phyloP scores from a whole-genome alignment of 495 filamentous ascomycete species.

The Lophiotrema nucula region DNA sequence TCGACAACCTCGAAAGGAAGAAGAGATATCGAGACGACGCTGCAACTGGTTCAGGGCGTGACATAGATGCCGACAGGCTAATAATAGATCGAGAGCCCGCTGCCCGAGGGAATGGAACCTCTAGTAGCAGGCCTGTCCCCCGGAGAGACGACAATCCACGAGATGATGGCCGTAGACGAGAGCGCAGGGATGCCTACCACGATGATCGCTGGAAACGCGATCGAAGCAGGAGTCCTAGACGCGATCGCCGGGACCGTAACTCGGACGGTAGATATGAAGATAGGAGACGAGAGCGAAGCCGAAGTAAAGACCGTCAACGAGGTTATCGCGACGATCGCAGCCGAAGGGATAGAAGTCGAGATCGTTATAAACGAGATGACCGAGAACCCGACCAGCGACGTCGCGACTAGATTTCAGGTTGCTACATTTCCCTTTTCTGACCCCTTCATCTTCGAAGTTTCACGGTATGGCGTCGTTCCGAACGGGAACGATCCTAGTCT shows the following conservation, averaged over 20 bases:
- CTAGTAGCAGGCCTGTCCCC: neutral
- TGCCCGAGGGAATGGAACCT: conserved; percentile 1
- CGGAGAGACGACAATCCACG: neutral
- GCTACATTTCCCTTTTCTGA: neutral
- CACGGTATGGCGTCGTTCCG: too few relatives aligned
- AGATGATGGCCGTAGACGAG: conserved; percentile 15
- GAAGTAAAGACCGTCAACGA: conserved; percentile 27
- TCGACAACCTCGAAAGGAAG: conserved; percentile 81
- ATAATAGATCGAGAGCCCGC: conserved; percentile 71
- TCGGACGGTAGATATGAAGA: conserved; percentile 25
- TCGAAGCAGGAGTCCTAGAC: conserved; percentile 54
- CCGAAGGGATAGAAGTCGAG: conserved; percentile 32
- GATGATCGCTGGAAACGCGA: conserved; percentile 31
- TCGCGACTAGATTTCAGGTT: conserved; percentile 8
- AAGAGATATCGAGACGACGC: conserved; percentile 76
- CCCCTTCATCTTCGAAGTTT: too few relatives aligned
- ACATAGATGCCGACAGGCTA: conserved; percentile 59
- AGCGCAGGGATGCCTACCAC: conserved; percentile 39
- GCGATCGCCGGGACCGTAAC: conserved; percentile 36
- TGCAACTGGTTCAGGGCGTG: neutral
- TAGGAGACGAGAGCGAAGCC: conserved; percentile 22
- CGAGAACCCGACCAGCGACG: conserved; percentile 18
- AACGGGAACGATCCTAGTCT: too few relatives aligned
- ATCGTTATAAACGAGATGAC: conserved; percentile 34
- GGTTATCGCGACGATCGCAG: conserved; percentile 14